Evolutionary conservation across 2,329 filamentous ascomycete genomes (phyloP), one percentile per base, ranked within the genome.

Genomic region (Arthrinium phaeospermum): DNA sequence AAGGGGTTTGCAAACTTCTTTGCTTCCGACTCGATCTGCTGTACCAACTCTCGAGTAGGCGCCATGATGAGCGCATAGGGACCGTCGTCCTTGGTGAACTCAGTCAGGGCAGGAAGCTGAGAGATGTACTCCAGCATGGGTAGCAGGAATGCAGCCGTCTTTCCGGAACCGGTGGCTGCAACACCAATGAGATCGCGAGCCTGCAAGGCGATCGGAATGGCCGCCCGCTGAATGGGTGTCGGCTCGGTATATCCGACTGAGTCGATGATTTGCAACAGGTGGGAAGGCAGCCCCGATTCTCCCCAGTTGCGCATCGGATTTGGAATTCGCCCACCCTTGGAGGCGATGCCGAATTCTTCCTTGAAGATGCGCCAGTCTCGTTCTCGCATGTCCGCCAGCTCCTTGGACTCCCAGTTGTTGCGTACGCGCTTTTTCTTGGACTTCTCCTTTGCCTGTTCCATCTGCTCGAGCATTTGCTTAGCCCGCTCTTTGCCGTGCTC

Each of bases 311-410:
- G 94, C 95, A 99, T 98, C 0, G 96, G 96, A 78, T 98, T 96
- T 0, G 96, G 96, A 71, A 98, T 94, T 37, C 89, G 88, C 61
- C 96, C 96, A 72, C 96, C 96, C 82, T 98, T 98, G 12, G 95
- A 98, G 53, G 92, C 89, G 80, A 99, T 99, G 77, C 96, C 97
- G 85, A 98, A 98, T 83, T 99, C 95, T 82, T 98, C 96, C 84
- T 98, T 99, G 91, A 99, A 98, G 78, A 99, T 98, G 80, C 96
- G 94, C 96, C 96, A 99, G 83, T 99, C 96, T 81, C 96, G 89
- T 84, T 98, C 95, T 74, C 94, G 93, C 96, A 99, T 99, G 78
- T 98, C 94, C 19, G 93, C 91, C 74, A 98, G 86, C 74, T 88
- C 89, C 90, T 99, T 99, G 80, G 98, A 94, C 71, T 93, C 95